Percentiles rank a stretch among this genome's conserved stretches.
phyloP scores from a whole-genome alignment of 2,329 filamentous ascomycete genomes.

The Fusarium sp. region DNA sequence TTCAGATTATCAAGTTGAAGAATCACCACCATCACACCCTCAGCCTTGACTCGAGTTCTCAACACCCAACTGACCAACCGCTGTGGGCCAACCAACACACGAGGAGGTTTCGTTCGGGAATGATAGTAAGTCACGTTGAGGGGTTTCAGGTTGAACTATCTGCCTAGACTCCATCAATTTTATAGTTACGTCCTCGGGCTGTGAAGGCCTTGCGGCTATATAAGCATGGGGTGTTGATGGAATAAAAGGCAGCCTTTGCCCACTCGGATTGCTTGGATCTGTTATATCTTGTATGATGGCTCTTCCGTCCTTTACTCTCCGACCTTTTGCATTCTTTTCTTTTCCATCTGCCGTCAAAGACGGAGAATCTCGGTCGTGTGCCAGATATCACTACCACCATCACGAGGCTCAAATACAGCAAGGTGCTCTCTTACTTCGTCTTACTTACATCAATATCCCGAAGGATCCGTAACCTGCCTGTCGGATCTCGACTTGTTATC shows the following conservation, averaged over 20 bases:
- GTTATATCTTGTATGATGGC: conserved; percentile 27
- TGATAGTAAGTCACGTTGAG: conserved; percentile 36
- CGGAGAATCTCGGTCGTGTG: conserved; percentile 33
- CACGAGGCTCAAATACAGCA: conserved; percentile 17
- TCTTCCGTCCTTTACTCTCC: conserved; percentile 15
- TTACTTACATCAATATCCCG: conserved; percentile 32
- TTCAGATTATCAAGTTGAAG: conserved; percentile 24
- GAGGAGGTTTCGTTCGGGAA: conserved; percentile 22
- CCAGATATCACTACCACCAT: conserved; percentile 27
- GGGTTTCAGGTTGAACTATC: conserved; percentile 18
- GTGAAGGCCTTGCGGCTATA: conserved; percentile 18
- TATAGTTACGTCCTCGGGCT: conserved; percentile 13
- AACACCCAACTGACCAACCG: conserved; percentile 30
- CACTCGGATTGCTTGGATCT: conserved; percentile 7
- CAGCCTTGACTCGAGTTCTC: conserved; percentile 29
- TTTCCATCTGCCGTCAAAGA: conserved; percentile 20
- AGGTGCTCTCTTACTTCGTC: conserved; percentile 29
- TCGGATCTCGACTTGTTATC: not conserved
- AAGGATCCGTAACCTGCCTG: conserved; percentile 15
- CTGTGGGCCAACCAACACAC: conserved; percentile 35
- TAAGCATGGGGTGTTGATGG: conserved; percentile 19
- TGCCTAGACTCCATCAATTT: conserved; percentile 22
- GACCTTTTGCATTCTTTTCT: conserved; percentile 17
- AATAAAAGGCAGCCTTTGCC: conserved; percentile 30
- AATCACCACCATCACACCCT: conserved; percentile 28